Evolutionary conservation across 106 monocot genomes (phyloP), one percentile per base, ranked within the genome.

Genomic region (Chionographis japonica): DNA sequence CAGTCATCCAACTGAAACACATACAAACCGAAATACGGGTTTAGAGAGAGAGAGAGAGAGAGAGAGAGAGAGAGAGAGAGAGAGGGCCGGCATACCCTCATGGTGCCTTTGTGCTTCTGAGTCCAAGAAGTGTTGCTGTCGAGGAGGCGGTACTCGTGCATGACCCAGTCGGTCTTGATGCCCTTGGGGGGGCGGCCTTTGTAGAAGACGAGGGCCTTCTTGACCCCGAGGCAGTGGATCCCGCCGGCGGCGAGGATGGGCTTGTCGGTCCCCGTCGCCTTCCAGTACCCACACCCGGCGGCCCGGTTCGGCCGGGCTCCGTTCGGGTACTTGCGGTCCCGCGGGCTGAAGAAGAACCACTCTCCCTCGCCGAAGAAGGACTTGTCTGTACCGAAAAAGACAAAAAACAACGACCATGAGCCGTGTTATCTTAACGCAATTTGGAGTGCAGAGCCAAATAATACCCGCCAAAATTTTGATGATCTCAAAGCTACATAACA

Each of bases 81-180:
- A 41, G 38, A 62, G 62, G 2, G 18, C 8, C 12, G 12, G 14
- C 61, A 62, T 69, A 77, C 77, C 57, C 79, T 54, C 79, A 79
- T 79, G n/a, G 79, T 68, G 27, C 27, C 27, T 27, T 27, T 27
- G 27, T 27, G 27, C 27, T 27, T 27, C 27, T 27, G 27, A 27
- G 27, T 27, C 27, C 27, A 27, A 27, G 27, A 27, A 27, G 27
- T 27, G 27, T 27, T 27, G 27, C 27, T 27, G 27, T 73, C 72
- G 27, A 69, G 50, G 12, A 89, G 79, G 16, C 85, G 81, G 59
- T 89, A 89, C 51, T 89, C 88, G 40, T 89, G 84, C 88, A 89
- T 89, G 68, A 85, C 79, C 88, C 88, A 89, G 8, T 85, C 81
- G 1, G 88, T 84, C 39, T 82, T 82, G 68, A 53, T 37, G 11